Evolutionary conservation across 225 moss, liverwort and hornwort genomes (phyloP), one percentile per base, ranked within the genome.

Genomic region (Thuidium tamariscinum): DNA sequence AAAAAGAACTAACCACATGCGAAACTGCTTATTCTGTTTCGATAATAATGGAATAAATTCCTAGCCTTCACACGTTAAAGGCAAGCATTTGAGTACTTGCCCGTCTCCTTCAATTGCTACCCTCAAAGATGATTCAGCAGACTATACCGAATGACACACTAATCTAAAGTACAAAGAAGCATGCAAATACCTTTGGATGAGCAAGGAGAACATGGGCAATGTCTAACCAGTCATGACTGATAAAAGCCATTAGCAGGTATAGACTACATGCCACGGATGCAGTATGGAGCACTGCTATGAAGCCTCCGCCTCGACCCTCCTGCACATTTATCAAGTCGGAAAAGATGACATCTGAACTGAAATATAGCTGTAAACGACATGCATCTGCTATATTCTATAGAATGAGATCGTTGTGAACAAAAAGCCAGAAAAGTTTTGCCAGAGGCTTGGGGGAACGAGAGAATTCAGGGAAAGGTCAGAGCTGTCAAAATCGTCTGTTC

Each of bases 171-270:
- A 70, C 26, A 86, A 83, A 83, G 73, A 84, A 84, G 55, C 30
- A 74, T 55, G 70, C 61, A 67, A 56, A 79, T 92, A 99, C 98
- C 98, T 99, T 97, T 42, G 98, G 98, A 88, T 99, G 98, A 85
- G 95, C 97, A 89, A 99, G 89, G 73, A 99, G 91, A 48, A 99
- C 97, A 84, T 96, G 97, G 86, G 94, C 98, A 84, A 99, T 94
- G 91, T 99, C 97, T 84, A 95, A 92, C 98, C 98, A 99, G 83
- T 99, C 98, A 82, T 95, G 94, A 79, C 97, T 99, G 55, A 99
- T 95, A 89, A 97, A 99, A 85, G 97, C 96, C 83, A 97, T 97
- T 44, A 99, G 92, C 81, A 99, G 95, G 87, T 99, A 96, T 51
- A 99, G 91, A 90, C 97, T 96, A 89, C 98, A 99, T 74, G 98